Evolutionary conservation across 2,329 filamentous ascomycete species (phyloP), one percentile per base, ranked within the genome.

Genomic region (Hymenoscyphus fraxineus): DNA sequence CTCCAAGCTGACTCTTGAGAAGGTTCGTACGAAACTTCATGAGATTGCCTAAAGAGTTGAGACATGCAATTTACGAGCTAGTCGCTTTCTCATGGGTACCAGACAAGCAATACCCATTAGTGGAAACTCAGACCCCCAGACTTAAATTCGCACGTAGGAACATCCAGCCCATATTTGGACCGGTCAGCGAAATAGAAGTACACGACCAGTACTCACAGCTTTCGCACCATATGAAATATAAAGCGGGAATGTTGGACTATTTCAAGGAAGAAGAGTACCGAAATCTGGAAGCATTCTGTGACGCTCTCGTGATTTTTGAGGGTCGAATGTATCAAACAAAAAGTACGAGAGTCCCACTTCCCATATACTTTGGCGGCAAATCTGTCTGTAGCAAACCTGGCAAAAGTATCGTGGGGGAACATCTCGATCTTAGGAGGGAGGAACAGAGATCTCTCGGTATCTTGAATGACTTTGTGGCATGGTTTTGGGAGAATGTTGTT

Each of bases 241-340:
- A 22, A 22, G 40, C 47, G 3, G 60, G 60, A 27, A 56, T 62
- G 51, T n/a, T 62, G n/a, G 60, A 62, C 27, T 62, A 56, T 19
- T 62, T 62, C 19, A 62, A 57, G 32, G 47, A 62, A n/a, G 15
- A 16, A 9, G 60, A 62, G 39, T 62, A 41, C 19, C 47, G 60
- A 22, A 22, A 39, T 16, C 9, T 62, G 2, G 35, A 41, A 15
- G 47, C 44, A 12, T 62, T 62, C 6, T n/a, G 38, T 12, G 27
- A 5, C 1, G 12, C 51, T 31, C 39, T 62, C 15, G 47, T 16
- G 3, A 16, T 10, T 13, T 62, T 62, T 54, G 60, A 62, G 60
- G 60, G 60, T 7, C 22, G 60, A 27, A 22, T 16, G 6, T 51
- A 51, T 19, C 44, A 51, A 6, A 51, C 44, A n/a, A 51, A 51